Base-by-base conservation (phyloP, 441 rosid genomes). In the Populus hybrid region DNA sequence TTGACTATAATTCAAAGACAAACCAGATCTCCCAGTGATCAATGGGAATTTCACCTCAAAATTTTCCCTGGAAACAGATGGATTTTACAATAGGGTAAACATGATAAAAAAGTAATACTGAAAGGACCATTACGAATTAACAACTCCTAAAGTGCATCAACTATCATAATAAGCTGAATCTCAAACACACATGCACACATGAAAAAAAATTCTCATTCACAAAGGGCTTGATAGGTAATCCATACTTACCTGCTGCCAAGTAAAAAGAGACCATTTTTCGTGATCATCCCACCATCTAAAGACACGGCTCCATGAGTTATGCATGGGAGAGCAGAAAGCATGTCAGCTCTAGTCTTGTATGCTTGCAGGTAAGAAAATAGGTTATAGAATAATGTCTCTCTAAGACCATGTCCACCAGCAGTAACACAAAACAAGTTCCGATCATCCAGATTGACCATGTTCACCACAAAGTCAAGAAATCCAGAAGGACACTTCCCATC, bases 281-380 rank as follows among this genome's bases (percentile, higher is more conserved):
- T 79, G 34, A 82, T 82, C 63, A 82, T 79, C 35, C 82, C 82
- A 32, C 85, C 82, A 73, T 79, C 85, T 57, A 82, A 76, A 30
- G 85, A 82, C 28, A 82, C 3, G 32, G 85, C 83, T 77, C 83
- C 83, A 18, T 80, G 72, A 80, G 83, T 83, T 46, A 80, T 77
- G 53, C 80, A 71, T 63, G 85, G 85, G 36, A 75, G 81, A 38
- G 85, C 85, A 74, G 4, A 34, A 2, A 80, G 79, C 85, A 80
- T 83, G n/a, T 77, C 79, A 0, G 35, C 36, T 65, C 76, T 79
- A 6, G 80, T 79, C 19, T 69, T 38, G 71, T 79, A 82, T 8
- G 70, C 74, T 73, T 82, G 85, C 35, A 75, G 70, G 24, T 53
- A 74, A 63, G 82, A 79, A 59, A 82, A 82, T 26, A 82, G 18